These are phyloP conservation scores for Cladosporium sp. DNA, from an alignment of 2,329 filamentous ascomycete genomes.

Conservation along the genomic window DNA sequence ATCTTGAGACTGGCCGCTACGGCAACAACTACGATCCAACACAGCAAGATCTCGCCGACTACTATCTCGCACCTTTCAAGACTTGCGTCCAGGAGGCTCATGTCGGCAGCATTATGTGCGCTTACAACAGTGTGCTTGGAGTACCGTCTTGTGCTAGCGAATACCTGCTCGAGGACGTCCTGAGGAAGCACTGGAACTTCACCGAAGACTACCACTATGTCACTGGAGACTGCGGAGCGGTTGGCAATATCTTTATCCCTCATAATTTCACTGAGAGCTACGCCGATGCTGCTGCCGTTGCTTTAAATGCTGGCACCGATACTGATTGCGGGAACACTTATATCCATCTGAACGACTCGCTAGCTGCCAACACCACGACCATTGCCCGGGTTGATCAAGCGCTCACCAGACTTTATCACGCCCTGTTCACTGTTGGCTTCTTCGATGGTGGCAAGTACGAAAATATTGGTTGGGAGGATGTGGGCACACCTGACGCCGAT, in stretches of 20 bases:
- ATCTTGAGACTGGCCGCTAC: conserved; percentile 31
- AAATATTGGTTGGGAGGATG: conserved; percentile 54
- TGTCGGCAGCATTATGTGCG: conserved; percentile 53
- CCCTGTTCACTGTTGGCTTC: conserved; percentile 55
- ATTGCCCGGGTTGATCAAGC: conserved; percentile 50
- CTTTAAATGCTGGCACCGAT: conserved; percentile 53
- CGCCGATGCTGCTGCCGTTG: conserved; percentile 48
- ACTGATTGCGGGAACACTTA: conserved; percentile 53
- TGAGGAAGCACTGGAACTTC: conserved; percentile 64
- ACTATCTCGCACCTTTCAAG: conserved; percentile 66
- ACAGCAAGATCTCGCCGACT: conserved; percentile 61
- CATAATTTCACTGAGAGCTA: conserved; percentile 43
- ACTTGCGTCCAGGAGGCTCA: conserved; percentile 42
- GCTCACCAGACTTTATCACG: conserved; percentile 52
- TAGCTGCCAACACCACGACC: conserved; percentile 43
- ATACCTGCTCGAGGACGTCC: conserved; percentile 60
- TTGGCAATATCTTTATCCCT: conserved; percentile 56
- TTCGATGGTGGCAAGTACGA: conserved; percentile 55
- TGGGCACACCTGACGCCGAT: conserved; percentile 54
- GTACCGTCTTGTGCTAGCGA: conserved; percentile 60
- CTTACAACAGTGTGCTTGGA: conserved; percentile 61
- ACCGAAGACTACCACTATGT: conserved; percentile 58
- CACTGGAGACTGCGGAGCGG: conserved; percentile 63
- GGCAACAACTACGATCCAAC: conserved; percentile 58
- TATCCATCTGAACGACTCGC: conserved; percentile 44